Conservation (phyloP, 2,329 filamentous ascomycete genomes). For the Talaromyces sp. region DNA sequence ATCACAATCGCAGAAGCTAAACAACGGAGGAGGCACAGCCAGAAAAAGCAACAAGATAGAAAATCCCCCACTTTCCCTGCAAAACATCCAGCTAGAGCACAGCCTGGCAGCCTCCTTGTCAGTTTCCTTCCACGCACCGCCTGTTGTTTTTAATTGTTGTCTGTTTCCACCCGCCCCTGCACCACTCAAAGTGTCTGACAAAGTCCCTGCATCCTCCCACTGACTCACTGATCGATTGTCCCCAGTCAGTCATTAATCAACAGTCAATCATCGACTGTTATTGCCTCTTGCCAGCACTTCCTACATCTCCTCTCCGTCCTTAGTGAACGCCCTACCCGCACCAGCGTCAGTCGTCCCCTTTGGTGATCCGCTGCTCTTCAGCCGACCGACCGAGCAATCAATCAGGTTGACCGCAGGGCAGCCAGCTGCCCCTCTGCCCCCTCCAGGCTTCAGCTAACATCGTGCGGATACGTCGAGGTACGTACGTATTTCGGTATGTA, state of each 20-base stretch:
- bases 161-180: conserved; percentile 6
- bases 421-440: neutral
- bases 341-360: conserved; percentile 7
- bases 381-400: neutral
- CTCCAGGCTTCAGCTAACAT: neutral
- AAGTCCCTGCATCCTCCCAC: conserved; percentile 8
- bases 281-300: neutral
- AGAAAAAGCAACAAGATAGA: neutral
- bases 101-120: conserved; percentile 1
- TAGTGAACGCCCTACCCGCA: conserved; percentile 9
- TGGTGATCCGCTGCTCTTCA: neutral
- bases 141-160: neutral
- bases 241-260: neutral
- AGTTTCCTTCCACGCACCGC: neutral
- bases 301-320: neutral
- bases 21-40: neutral
- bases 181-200: conserved; percentile 3
- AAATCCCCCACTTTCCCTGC: neutral
- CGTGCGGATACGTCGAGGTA: neutral
- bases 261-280: neutral
- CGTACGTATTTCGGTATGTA: neutral
- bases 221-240: neutral
- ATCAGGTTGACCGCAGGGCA: neutral
- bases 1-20: neutral
- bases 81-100: conserved; percentile 1